These are phyloP conservation scores for Camelina neglecta DNA, from an alignment of 345 rosid species.

Conservation along the genomic window DNA sequence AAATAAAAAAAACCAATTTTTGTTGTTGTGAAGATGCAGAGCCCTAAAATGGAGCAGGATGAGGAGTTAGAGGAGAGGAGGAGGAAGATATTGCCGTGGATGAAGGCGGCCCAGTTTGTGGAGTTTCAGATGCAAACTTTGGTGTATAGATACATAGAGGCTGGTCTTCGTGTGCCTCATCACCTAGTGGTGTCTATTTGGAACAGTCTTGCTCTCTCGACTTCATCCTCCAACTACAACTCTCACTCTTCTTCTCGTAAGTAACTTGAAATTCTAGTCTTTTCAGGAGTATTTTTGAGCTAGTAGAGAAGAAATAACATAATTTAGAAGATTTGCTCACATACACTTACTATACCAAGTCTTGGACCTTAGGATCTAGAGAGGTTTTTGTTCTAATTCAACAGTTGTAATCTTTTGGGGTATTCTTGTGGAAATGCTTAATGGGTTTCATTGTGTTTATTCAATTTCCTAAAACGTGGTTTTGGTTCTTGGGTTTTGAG, in stretches of 20 bases:
- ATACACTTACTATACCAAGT: neutral
- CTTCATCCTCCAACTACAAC: constrained; percentile 25
- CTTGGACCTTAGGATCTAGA: constrained; percentile 7
- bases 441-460: constrained; percentile 6
- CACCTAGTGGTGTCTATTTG: constrained; percentile 55
- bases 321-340: neutral
- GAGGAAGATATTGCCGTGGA: constrained; percentile 33
- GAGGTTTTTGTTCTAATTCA: neutral
- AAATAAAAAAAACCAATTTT: neutral
- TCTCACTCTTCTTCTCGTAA: constrained; percentile 36
- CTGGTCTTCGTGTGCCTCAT: constrained; percentile 58
- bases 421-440: neutral
- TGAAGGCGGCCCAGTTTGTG: constrained; percentile 53
- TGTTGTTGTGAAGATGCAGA: constrained; percentile 23
- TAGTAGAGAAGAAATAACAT: neutral
- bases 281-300: neutral
- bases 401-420: neutral
- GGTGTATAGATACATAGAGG: constrained; percentile 54
- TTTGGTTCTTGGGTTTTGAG: constrained; percentile 7
- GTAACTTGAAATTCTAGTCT: constrained; percentile 1
- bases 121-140: constrained; percentile 60
- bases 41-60: constrained; percentile 24
- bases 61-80: constrained; percentile 26
- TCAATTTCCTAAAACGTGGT: neutral
- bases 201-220: constrained; percentile 50